Conservation (phyloP, 2,329 filamentous ascomycete genomes). For the Colletotrichum aenigma region DNA sequence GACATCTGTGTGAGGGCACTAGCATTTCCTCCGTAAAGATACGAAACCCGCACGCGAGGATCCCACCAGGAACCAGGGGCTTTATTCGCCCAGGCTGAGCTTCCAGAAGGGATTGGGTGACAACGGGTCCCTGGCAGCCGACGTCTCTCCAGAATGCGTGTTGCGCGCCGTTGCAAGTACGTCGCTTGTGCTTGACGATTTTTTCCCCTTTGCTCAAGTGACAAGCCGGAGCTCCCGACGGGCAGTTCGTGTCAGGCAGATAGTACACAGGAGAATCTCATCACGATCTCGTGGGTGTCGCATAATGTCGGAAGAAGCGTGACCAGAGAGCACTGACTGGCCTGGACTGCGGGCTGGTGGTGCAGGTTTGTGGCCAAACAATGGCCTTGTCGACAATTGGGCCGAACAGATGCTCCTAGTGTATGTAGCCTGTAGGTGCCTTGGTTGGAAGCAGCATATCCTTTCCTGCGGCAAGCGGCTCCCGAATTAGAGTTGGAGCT, state of each 20-base stretch:
- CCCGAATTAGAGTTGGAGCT: slow-evolving; percentile 16
- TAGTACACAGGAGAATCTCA: background rate
- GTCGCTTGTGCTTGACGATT: background rate
- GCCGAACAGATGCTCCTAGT: background rate
- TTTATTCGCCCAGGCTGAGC: background rate
- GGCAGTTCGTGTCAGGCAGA: background rate
- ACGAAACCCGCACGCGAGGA: background rate
- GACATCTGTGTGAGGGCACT: background rate
- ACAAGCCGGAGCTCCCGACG: background rate
- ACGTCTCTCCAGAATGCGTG: background rate
- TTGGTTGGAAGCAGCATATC: background rate
- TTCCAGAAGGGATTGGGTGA: slow-evolving; percentile 11
- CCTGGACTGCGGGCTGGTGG: background rate
- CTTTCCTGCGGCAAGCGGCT: background rate
- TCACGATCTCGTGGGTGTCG: background rate
- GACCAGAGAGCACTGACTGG: slow-evolving; percentile 2
- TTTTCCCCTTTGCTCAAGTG: background rate
- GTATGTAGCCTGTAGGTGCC: background rate
- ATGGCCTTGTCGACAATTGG: background rate
- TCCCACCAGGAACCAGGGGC: slow-evolving; percentile 4
- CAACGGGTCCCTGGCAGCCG: background rate
- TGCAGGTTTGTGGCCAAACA: background rate
- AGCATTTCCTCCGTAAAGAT: background rate
- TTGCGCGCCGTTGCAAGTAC: background rate
- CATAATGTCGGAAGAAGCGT: slow-evolving; percentile 3